Percentiles rank a stretch among this genome's conserved stretches.
Evolutionary conservation across 208 protist species (phyloP).

Genomic region (Naegleria fowleri): DNA sequence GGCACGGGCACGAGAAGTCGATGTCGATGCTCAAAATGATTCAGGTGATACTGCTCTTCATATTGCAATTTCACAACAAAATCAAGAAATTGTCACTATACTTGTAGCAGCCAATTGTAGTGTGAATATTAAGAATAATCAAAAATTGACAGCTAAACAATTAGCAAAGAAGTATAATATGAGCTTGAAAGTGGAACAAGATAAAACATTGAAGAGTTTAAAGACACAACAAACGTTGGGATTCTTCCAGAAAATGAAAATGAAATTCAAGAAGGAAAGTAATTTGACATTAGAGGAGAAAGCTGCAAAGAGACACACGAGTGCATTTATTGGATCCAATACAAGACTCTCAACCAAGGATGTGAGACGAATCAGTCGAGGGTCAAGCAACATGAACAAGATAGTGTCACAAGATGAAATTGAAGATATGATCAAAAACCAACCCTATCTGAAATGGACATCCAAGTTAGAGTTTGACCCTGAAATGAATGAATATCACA

Average conservation of each 20-base stretch:
- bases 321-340: not conserved
- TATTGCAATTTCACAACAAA: not conserved
- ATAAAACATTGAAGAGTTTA: not conserved
- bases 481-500: not conserved
- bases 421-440: not conserved
- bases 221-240: not conserved
- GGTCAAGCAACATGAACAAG: not conserved
- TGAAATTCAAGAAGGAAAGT: not conserved
- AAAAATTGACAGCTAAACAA: not conserved
- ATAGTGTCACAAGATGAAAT: not conserved
- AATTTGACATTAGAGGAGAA: not conserved
- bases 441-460: not conserved
- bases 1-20: not conserved
- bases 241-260: slow-evolving; percentile 3
- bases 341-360: not conserved
- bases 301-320: not conserved
- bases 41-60: not conserved
- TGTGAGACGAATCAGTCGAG: not conserved
- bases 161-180: not conserved
- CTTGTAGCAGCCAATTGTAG: not conserved
- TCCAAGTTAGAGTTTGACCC: not conserved
- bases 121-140: not conserved
- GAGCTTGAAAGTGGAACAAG: not conserved
- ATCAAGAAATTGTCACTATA: not conserved
- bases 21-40: not conserved